Evolutionary conservation across 352 stramenopile genomes (phyloP), one percentile per base, ranked within the genome.

Genomic region (Halophytophthora polymorphica): DNA sequence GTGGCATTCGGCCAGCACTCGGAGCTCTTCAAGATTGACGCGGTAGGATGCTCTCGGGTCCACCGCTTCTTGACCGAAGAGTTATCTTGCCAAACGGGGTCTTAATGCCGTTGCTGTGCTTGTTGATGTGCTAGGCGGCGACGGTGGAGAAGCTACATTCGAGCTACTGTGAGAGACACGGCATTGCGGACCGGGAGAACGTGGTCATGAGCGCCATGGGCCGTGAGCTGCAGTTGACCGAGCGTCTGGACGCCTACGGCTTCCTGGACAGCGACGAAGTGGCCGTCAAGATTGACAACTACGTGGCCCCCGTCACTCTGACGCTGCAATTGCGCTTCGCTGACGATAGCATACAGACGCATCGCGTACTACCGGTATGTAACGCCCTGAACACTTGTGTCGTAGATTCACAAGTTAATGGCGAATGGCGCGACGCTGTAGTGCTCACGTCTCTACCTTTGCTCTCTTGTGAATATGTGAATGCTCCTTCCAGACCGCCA

Each of bases 1-100:
- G 50, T 88, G 3, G 62, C 84, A 17, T 71, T 81, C 35, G 71
- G 73, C 23, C 71, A 62, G 46, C 69, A 70, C 12, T 69, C 77
- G 0, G 80, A 88, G 54, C 36, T 75, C 6, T 90, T 88, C 52
- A 83, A 77, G 37, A 90, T 90, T 47, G 80, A 86, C 42, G 61
- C 53, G 56, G 80, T 88, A 57, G 21, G 72, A 64, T 23, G n/a
- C 21, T 29, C 29, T 14, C 18, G 1, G 6, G 13, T 35, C 15
- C 44, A 28, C 14, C 47, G 25, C 21, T 41, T 21, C 22, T 29
- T 38, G 14, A 33, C n/a, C n/a, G n/a, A n/a, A 25, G 40, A n/a
- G 14, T 6, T 18, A 28, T 46, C 6, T 4, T 41, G 15, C 22
- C 5, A 10, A 8, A 31, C 8, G 25, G 25, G 25, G 4, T 31